phyloP scores from a whole-genome alignment of 371 early-diverging fungal genomes.

The Blyttiomyces sp. region DNA sequence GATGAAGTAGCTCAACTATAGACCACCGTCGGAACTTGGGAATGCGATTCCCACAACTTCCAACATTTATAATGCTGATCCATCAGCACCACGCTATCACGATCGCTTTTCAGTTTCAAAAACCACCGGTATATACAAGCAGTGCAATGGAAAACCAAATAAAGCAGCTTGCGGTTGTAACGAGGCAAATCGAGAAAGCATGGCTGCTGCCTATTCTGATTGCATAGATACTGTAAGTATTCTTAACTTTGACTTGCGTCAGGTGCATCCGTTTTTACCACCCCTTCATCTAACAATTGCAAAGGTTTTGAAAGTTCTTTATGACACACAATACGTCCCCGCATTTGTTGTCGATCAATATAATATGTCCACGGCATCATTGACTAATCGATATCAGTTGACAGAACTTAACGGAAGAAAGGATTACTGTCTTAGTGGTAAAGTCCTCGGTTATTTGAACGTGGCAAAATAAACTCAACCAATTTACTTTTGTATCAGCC shows the following conservation, averaged over 20 bases:
- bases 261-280: no score
- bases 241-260: no score
- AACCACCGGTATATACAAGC: conserved; percentile 24
- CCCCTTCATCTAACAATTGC: no score
- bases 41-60: conserved; percentile 18
- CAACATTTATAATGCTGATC: conserved; percentile 33
- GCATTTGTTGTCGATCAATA: conserved; percentile 3
- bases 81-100: conserved; percentile 19
- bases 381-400: conserved; percentile 11
- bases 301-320: conserved; percentile 18
- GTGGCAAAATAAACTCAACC: no score
- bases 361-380: neutral
- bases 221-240: conserved; percentile 23
- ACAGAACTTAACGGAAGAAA: conserved; percentile 29
- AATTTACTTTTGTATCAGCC: no score
- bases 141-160: conserved; percentile 9
- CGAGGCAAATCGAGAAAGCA: conserved; percentile 4
- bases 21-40: conserved; percentile 32
- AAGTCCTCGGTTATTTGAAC: no score
- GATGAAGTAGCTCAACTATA: conserved; percentile 32
- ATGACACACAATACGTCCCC: conserved; percentile 17
- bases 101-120: conserved; percentile 20
- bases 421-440: conserved; percentile 27
- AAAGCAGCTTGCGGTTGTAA: conserved; percentile 21
- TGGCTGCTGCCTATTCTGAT: conserved; percentile 17